phyloP scores from a whole-genome alignment of 2,329 filamentous ascomycete genomes.

The Diaporthe longicolla region DNA sequence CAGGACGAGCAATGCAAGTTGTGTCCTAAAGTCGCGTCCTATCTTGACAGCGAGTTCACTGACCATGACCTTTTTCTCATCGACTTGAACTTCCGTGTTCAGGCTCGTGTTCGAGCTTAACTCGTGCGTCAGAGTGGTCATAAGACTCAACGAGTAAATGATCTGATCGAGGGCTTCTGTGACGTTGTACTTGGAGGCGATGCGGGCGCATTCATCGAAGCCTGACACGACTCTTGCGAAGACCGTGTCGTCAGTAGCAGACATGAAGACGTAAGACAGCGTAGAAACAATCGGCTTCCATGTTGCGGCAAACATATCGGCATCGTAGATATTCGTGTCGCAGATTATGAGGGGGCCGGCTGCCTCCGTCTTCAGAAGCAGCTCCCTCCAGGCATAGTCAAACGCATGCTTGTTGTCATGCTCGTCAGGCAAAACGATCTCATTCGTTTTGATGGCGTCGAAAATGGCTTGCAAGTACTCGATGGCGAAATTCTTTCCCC shows the following conservation, averaged over 20 bases:
- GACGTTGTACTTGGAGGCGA: slow-evolving; percentile 86
- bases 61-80: slow-evolving; percentile 96
- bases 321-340: slow-evolving; percentile 94
- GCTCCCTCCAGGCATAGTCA: slow-evolving; percentile 97
- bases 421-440: slow-evolving; percentile 97
- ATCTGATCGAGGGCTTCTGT: slow-evolving; percentile 93
- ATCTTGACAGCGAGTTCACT: slow-evolving; percentile 97
- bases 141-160: slow-evolving; percentile 88
- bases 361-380: slow-evolving; percentile 86
- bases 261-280: slow-evolving; percentile 98
- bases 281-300: slow-evolving; percentile 97
- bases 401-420: slow-evolving; percentile 97
- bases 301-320: slow-evolving; percentile 96
- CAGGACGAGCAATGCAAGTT: slow-evolving; percentile 93
- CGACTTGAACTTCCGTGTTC: slow-evolving; percentile 95
- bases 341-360: slow-evolving; percentile 82
- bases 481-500: slow-evolving; percentile 83
- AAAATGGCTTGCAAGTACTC: slow-evolving; percentile 91
- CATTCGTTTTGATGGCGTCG: slow-evolving; percentile 90
- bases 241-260: slow-evolving; percentile 94
- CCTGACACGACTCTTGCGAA: slow-evolving; percentile 94
- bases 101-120: slow-evolving; percentile 84
- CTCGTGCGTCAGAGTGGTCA: slow-evolving; percentile 87
- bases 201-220: slow-evolving; percentile 95
- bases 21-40: slow-evolving; percentile 91